Conservation (phyloP, 176 grass and related monocot genomes). For the sorghum (Sorghum bicolor) region DNA sequence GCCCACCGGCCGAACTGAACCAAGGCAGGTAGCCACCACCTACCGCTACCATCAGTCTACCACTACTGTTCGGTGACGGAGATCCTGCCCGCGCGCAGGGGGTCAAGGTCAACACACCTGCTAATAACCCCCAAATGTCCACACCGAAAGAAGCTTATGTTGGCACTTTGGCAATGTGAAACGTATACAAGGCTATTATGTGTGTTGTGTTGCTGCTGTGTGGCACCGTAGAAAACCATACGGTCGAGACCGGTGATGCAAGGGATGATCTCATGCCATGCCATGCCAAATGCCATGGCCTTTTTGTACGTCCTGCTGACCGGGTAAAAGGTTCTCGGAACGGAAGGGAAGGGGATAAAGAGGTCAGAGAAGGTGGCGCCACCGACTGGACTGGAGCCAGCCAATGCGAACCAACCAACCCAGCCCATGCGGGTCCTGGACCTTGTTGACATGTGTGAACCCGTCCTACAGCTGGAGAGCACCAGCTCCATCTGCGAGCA, state of each 20-base stretch:
- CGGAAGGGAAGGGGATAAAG: too few species aligned
- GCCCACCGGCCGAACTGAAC: background rate
- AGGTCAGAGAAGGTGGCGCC: slow-evolving; percentile 16
- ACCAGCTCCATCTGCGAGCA: background rate
- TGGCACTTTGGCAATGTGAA: background rate
- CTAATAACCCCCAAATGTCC: background rate
- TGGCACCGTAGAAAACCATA: too few species aligned
- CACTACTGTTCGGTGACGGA: background rate
- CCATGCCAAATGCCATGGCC: too few species aligned
- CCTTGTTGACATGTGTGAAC: background rate
- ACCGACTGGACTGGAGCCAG: background rate
- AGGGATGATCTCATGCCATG: too few species aligned
- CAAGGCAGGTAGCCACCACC: background rate
- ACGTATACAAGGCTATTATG: background rate
- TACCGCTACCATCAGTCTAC: background rate
- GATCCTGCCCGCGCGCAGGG: background rate
- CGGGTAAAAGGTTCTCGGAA: too few species aligned
- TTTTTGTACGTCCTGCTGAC: too few species aligned
- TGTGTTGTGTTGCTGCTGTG: too few species aligned
- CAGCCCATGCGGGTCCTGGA: background rate
- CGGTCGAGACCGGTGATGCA: too few species aligned
- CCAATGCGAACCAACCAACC: background rate
- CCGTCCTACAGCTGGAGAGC: background rate
- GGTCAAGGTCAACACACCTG: slow-evolving; percentile 10
- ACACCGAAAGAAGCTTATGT: background rate